These are phyloP conservation scores for Ceratobasidium sp. DNA, from an alignment of 1,284 basidiomycete species.

Conservation along the genomic window DNA sequence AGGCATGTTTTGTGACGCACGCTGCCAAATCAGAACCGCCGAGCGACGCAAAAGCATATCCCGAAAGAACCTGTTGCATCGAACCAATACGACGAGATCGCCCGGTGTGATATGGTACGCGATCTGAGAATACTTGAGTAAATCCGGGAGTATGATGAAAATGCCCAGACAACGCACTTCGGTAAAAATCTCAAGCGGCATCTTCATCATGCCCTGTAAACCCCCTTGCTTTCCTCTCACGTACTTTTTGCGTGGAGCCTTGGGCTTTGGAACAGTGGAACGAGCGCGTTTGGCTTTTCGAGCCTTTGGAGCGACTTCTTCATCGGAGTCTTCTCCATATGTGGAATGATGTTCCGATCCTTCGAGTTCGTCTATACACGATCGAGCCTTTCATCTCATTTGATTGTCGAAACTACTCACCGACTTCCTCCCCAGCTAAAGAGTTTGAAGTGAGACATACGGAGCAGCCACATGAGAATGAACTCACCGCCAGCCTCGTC, in stretches of 20 bases:
- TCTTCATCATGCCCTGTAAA: constrained; percentile 6
- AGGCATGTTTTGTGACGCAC: not conserved
- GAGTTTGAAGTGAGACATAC: too few relatives aligned
- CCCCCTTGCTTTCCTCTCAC: not conserved
- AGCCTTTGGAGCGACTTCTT: not conserved
- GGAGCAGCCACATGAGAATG: too few relatives aligned
- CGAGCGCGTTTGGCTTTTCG: constrained; percentile 14
- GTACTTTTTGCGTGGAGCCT: not conserved
- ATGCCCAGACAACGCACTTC: not conserved
- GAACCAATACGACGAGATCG: not conserved
- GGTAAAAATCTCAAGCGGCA: constrained; percentile 7
- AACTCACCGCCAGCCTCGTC: too few relatives aligned
- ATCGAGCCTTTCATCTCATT: too few relatives aligned
- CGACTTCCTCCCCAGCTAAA: too few relatives aligned
- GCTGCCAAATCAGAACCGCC: not conserved
- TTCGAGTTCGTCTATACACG: too few relatives aligned
- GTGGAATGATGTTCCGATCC: too few relatives aligned
- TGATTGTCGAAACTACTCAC: too few relatives aligned
- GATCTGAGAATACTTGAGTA: not conserved
- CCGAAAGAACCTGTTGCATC: not conserved
- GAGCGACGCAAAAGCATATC: not conserved
- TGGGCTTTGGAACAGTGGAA: too few relatives aligned
- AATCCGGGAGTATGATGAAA: not conserved
- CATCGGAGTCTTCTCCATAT: not conserved
- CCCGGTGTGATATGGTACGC: not conserved